Base-by-base conservation (phyloP, 495 filamentous ascomycete species). In the Aspergillus carlsbadensis region DNA sequence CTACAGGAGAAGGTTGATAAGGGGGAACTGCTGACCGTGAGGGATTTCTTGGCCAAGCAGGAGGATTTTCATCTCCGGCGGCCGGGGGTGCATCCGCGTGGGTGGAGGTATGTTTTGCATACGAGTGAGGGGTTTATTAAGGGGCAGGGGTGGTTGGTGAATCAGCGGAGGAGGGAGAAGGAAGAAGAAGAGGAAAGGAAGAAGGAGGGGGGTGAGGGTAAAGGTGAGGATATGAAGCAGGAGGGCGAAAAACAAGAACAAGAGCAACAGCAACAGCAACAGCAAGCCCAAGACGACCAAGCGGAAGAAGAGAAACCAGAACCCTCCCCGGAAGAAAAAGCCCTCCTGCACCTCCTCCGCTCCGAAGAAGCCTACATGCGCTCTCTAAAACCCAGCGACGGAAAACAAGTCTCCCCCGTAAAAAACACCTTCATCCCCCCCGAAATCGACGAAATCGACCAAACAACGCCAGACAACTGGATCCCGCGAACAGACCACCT, bases 391-490 rank as follows among this genome's bases (percentile, higher is more conserved):
- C 26, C 44, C 20, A 68, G 72, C 48, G 64, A 72, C 20, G 70
- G 70, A 21, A 65, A 64, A 36, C 52, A 52, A 6, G 15, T 29
- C 11, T 65, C 63, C 14, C 63, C 67, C 3, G 22, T 50, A 11
- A 47, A 34, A 31, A 6, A 53, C 42, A 7, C 41, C 6, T 14
- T 29, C 42, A 31, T 35, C 17, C 40, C 51, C 4, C 13, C 40
- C 3, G 14, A 48, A 33, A 69, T 74, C 42, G 65, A 71, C 48
- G 70, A 68, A 52, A 43, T 37, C 10, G 67, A 72, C 52, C 64
- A 74, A 45, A 65, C 65, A 53, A 61, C 64, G 7, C 68, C 64
- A 0, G 71, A 74, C 45, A 74, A 66, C 41, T 72, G 70, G 71
- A 52, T 72, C 15, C 69, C 70, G 6, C 61, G 67, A 4, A 61